These are phyloP conservation scores for Pycnococcus provasolii DNA, from an alignment of 139 green algal species.

Conservation along the genomic window DNA sequence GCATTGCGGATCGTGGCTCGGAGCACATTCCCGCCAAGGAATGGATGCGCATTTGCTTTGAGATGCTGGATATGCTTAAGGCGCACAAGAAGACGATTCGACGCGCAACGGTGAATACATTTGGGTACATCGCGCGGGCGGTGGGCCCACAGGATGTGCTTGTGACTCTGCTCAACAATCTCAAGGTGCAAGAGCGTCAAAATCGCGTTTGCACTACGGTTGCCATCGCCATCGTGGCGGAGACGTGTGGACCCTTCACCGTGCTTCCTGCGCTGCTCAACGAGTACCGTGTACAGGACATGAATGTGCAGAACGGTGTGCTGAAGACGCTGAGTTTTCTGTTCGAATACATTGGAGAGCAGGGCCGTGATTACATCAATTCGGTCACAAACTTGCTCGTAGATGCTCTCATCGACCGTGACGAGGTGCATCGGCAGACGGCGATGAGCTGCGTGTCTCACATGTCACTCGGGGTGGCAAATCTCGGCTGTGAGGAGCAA, in stretches of 20 bases:
- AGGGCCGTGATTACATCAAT: conserved; percentile 90
- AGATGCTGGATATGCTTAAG: conserved; percentile 98
- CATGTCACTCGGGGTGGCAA: conserved; percentile 74
- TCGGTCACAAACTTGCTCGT: conserved; percentile 88
- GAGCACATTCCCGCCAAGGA: conserved; percentile 94
- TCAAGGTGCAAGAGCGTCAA: conserved; percentile 98
- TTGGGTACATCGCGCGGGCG: conserved; percentile 98
- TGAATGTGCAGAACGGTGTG: conserved; percentile 99
- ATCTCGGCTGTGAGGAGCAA: conserved; percentile 92
- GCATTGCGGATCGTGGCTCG: conserved; percentile 88
- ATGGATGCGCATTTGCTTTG: conserved; percentile 99
- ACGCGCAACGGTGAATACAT: conserved; percentile 95
- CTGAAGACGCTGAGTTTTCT: conserved; percentile 97
- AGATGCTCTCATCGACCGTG: conserved; percentile 89
- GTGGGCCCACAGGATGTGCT: conserved; percentile 95
- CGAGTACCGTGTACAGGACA: conserved; percentile 89
- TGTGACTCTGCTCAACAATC: conserved; percentile 96
- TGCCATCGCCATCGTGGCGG: conserved; percentile 96
- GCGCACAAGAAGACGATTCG: conserved; percentile 94
- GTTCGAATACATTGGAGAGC: conserved; percentile 99
- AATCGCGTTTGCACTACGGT: conserved; percentile 98
- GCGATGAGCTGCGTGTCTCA: conserved; percentile 81
- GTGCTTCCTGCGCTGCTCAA: conserved; percentile 98
- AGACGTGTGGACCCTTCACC: conserved; percentile 98
- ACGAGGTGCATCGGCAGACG: conserved; percentile 94